These are phyloP conservation scores for Tetradesmus obliquus DNA, from an alignment of 139 green algal species.

Conservation along the genomic window DNA sequence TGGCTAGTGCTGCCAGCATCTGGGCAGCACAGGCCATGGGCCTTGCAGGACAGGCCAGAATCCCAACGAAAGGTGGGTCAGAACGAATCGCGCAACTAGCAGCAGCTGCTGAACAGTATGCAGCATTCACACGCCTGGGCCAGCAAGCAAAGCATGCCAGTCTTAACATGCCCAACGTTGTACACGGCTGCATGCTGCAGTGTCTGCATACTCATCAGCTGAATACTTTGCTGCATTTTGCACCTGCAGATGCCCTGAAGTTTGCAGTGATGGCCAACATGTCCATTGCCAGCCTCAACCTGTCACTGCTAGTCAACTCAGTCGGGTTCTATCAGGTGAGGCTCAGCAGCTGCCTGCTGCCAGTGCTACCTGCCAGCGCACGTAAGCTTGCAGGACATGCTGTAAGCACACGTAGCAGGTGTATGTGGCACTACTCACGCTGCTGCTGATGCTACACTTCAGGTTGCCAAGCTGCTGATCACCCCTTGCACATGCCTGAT, in stretches of 20 bases:
- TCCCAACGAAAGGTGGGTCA: slow-evolving; percentile 53
- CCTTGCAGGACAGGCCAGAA: slow-evolving; percentile 26
- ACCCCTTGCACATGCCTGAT: slow-evolving; percentile 91
- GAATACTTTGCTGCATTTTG: not conserved
- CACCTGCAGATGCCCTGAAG: slow-evolving; percentile 57
- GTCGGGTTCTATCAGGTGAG: slow-evolving; percentile 79
- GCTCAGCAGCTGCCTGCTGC: not conserved
- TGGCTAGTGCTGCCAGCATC: slow-evolving; percentile 51
- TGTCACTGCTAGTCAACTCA: slow-evolving; percentile 72
- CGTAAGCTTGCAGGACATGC: not conserved
- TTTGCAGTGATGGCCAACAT: slow-evolving; percentile 66
- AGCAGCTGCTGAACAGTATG: not conserved
- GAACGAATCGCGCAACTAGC: not conserved
- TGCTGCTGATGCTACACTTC: slow-evolving; percentile 1
- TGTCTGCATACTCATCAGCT: not conserved
- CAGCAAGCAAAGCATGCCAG: not conserved
- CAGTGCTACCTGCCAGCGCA: not conserved
- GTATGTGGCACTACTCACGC: not conserved
- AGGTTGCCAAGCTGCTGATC: slow-evolving; percentile 95
- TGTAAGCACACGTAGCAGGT: not conserved
- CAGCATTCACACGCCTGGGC: not conserved
- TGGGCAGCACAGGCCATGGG: slow-evolving; percentile 50
- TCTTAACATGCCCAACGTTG: not conserved
- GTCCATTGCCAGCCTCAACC: slow-evolving; percentile 73
- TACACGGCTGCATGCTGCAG: not conserved